Evolutionary conservation across 2,329 filamentous ascomycete genomes (phyloP).

Genomic region (Coniochaeta pulveracea): DNA sequence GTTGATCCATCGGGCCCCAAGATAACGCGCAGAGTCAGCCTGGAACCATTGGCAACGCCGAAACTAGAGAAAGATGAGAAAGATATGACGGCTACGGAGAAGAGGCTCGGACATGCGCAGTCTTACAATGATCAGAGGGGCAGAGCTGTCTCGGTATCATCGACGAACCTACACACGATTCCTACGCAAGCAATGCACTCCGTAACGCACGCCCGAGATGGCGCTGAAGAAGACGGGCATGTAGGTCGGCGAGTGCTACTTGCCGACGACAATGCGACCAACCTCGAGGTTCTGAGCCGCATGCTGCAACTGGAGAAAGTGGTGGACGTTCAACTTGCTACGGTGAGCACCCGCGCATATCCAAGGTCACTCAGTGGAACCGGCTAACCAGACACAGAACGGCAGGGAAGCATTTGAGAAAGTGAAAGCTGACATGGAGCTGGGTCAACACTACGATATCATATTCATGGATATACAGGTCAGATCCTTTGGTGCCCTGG

Average conservation of each 20-base stretch:
- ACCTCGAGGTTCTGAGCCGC: conserved; percentile 46
- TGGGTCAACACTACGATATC: conserved; percentile 62
- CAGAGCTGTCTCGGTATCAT: too few relatives aligned
- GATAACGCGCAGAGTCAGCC: background rate
- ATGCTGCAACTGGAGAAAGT: conserved; percentile 67
- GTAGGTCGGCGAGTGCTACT: conserved; percentile 71
- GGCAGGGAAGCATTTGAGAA: conserved; percentile 80
- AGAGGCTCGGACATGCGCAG: background rate
- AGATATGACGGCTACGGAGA: background rate
- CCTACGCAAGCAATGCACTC: conserved; percentile 53
- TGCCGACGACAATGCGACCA: conserved; percentile 57
- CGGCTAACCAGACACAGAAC: conserved; percentile 37
- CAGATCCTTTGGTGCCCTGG: background rate
- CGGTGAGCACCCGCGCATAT: background rate
- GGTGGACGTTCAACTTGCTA: conserved; percentile 81
- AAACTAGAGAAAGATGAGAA: background rate
- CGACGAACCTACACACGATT: too few relatives aligned
- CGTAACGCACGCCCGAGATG: too few relatives aligned
- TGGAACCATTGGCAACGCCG: background rate
- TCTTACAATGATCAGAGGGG: too few relatives aligned
- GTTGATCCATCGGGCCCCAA: background rate
- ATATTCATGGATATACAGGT: conserved; percentile 84
- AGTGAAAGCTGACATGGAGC: conserved; percentile 75
- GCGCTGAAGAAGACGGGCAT: too few relatives aligned
- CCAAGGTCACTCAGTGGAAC: too few relatives aligned